These are phyloP conservation scores for Fusarium sp. DNA, from an alignment of 2,329 filamentous ascomycete species.

Conservation along the genomic window DNA sequence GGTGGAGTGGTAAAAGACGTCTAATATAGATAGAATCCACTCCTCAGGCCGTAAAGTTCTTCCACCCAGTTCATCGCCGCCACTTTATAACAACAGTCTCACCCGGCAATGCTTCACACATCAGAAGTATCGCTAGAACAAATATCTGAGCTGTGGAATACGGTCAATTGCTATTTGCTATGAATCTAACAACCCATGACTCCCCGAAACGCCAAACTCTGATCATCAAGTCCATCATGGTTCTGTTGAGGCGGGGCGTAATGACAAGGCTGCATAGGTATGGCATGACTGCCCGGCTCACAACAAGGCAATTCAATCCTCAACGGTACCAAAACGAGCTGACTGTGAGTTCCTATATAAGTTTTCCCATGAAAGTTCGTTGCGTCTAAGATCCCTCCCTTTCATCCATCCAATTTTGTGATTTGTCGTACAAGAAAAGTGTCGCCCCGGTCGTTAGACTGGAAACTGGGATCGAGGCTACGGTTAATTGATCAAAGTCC, in stretches of 20 bases:
- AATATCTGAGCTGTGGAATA: neutral
- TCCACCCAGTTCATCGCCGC: neutral
- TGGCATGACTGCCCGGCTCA: neutral
- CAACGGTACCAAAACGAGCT: slow-evolving; percentile 13
- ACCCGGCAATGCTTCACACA: neutral
- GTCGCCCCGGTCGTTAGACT: slow-evolving; percentile 20
- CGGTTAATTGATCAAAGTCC: slow-evolving; percentile 44
- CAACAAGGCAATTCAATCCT: slow-evolving; percentile 1
- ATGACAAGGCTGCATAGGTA: slow-evolving; percentile 2
- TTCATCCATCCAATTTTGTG: slow-evolving; percentile 38
- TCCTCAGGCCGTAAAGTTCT: too few species aligned
- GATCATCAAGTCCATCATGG: slow-evolving; percentile 14
- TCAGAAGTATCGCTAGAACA: neutral
- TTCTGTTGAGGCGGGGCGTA: slow-evolving; percentile 12
- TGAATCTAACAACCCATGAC: slow-evolving; percentile 23
- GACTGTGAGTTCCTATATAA: neutral
- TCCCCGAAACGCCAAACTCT: slow-evolving; percentile 31
- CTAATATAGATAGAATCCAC: slow-evolving; percentile 5
- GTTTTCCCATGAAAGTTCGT: slow-evolving; percentile 20
- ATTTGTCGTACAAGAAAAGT: slow-evolving; percentile 23
- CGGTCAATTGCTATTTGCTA: slow-evolving; percentile 25
- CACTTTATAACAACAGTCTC: neutral
- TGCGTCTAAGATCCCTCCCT: slow-evolving; percentile 26
- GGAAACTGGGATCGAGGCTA: slow-evolving; percentile 40
- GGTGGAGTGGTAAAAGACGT: too few species aligned